Conservation (phyloP, 1,284 basidiomycete genomes). For the Ganoderma lingzhi region DNA sequence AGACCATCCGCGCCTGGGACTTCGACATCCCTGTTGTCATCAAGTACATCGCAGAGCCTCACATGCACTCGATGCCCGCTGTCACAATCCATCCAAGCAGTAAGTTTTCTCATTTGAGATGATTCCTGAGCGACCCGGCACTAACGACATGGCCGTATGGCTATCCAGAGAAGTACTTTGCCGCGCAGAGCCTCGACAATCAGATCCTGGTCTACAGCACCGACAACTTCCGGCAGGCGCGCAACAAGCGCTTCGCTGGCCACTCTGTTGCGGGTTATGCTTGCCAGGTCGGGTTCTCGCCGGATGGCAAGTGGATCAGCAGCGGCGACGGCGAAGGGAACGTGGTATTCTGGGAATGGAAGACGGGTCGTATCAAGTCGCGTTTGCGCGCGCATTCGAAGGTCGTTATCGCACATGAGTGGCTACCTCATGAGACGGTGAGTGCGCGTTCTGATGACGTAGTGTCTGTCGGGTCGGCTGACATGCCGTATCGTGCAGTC, state of each 20-base stretch:
- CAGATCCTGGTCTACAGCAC: conserved; percentile 97
- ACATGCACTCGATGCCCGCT: conserved; percentile 99
- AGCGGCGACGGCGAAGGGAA: conserved; percentile 96
- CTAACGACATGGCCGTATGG: conserved; percentile 20
- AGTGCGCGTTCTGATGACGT: conserved; percentile 45
- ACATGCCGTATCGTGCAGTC: conserved; percentile 58
- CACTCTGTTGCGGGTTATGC: conserved; percentile 98
- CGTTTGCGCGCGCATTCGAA: conserved; percentile 90
- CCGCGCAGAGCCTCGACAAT: conserved; percentile 97
- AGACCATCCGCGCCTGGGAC: conserved; percentile 99
- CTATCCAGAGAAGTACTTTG: conserved; percentile 90
- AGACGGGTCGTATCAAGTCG: conserved; percentile 94
- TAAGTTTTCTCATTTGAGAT: conserved; percentile 51
- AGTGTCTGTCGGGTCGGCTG: conserved; percentile 19
- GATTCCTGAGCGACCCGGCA: conserved; percentile 13
- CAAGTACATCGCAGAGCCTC: conserved; percentile 99
- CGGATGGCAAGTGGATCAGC: conserved; percentile 97
- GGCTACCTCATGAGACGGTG: conserved; percentile 97
- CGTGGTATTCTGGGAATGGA: conserved; percentile 99
- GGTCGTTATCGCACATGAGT: conserved; percentile 96
- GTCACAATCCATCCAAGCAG: conserved; percentile 94
- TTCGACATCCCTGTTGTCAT: conserved; percentile 99
- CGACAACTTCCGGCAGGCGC: conserved; percentile 97
- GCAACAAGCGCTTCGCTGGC: conserved; percentile 97
- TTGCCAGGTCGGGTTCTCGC: conserved; percentile 95